Evolutionary conservation across 768 basidiomycete genomes (phyloP), one percentile per base, ranked within the genome.

Genomic region (Saitozyma sp.): DNA sequence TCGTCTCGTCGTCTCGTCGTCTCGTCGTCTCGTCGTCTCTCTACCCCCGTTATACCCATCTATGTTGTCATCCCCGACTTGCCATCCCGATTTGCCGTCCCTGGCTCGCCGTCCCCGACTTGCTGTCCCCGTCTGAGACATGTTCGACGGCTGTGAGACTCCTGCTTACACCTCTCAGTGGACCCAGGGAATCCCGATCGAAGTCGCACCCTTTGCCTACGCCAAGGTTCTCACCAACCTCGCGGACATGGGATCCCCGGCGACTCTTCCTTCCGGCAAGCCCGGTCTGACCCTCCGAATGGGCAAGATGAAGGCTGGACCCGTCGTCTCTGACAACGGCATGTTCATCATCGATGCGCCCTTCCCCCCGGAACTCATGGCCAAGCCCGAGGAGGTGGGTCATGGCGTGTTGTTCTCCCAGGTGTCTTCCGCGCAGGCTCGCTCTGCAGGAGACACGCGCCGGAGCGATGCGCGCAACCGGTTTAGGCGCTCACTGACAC

Each of bases 271-370:
- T 0, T 66, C 69, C 38, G 69, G 76, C 50, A 68, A 73, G 14
- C 84, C 84, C 11, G 73, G 74, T 11, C 88, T 94, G 8, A 82
- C 82, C n/a, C 83, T 99, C 46, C 85, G 95, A 48, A 97, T 99
- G 95, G 96, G 91, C 3, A 86, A 89, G 64, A 88, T 88, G 74
- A 77, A 78, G 61, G 94, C 94, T 51, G 95, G 96, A 9, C 96
- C 95, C 10, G 91, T 99, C 48, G 95, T 99, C 16, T 85, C 91
- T 5, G 96, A 99, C 79, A 99, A 99, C 69, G 91, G 92, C 19
- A 97, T 96, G 81, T 98, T 99, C 78, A 84, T 97, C 68, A 95
- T 99, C 67, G 96, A 99, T 73, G 96, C 96, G 14, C 91, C 92
- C 0, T 98, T 97, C 80, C 82, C 85, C 13, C 83, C 82, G 59